A percentile compares a stretch with the other conserved stretches of the same genome.
These are phyloP conservation scores for Begonia fuchsioides DNA, from an alignment of 306 rosid species.

Conservation along the genomic window DNA sequence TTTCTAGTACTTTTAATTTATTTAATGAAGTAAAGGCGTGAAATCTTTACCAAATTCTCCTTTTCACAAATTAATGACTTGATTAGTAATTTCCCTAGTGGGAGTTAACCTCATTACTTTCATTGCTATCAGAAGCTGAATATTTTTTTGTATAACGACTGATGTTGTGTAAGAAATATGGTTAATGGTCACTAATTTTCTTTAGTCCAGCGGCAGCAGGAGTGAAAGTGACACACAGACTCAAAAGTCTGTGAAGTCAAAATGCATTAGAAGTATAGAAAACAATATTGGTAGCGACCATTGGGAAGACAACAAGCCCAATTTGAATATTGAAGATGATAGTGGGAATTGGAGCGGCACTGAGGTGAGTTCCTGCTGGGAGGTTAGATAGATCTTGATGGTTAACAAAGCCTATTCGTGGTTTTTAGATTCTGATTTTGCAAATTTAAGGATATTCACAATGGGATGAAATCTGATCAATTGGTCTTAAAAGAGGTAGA, in stretches of 20 bases:
- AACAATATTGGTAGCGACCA: constrained; percentile 62
- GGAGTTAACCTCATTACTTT: too few relatives aligned
- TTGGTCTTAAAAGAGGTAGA: too few relatives aligned
- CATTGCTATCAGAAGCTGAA: too few relatives aligned
- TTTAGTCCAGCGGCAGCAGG: constrained; percentile 89
- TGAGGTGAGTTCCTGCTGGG: constrained; percentile 33
- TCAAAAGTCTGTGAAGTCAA: constrained; percentile 62
- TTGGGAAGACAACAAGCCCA: constrained; percentile 46
- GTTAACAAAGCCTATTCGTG: constrained; percentile 21
- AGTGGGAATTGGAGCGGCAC: constrained; percentile 85
- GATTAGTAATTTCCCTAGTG: too few relatives aligned
- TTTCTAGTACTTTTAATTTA: not conserved
- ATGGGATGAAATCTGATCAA: too few relatives aligned
- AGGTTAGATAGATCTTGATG: constrained; percentile 5
- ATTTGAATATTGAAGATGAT: constrained; percentile 46
- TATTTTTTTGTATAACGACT: not conserved
- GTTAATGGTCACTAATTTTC: constrained; percentile 6
- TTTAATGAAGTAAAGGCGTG: not conserved
- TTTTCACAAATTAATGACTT: not conserved
- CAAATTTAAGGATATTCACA: too few relatives aligned
- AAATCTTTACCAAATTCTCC: too few relatives aligned
- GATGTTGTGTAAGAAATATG: not conserved
- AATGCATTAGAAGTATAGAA: constrained; percentile 36
- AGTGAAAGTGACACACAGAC: constrained; percentile 79
- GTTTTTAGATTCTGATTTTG: constrained; percentile 12